Evolutionary conservation across 306 rosid species (phyloP).

Genomic region (Pterocarpus santalinus): DNA sequence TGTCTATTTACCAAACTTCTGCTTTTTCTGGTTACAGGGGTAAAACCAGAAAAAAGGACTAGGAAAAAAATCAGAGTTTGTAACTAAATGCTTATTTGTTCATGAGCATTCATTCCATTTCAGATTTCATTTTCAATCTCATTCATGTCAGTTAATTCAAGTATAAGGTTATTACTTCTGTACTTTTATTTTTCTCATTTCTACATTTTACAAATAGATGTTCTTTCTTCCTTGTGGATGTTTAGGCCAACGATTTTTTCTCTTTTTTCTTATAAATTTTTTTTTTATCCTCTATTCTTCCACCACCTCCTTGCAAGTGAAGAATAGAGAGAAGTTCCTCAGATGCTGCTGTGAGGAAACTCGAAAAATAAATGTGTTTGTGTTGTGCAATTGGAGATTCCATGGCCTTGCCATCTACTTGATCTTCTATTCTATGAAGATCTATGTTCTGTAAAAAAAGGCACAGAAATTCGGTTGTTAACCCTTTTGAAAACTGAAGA

Average conservation of each 20-base stretch:
- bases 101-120: constrained; percentile 23
- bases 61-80: constrained; percentile 21
- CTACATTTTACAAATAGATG: not conserved
- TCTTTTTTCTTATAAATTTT: not conserved
- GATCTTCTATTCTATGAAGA: constrained; percentile 32
- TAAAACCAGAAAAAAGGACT: constrained; percentile 7
- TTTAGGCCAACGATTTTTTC: not conserved
- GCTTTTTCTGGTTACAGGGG: constrained; percentile 36
- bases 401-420: constrained; percentile 36
- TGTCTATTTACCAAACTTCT: constrained; percentile 28
- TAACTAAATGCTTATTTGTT: constrained; percentile 17
- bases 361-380: constrained; percentile 13
- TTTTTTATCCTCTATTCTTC: constrained; percentile 1
- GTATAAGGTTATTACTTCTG: not conserved
- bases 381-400: constrained; percentile 42
- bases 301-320: constrained; percentile 12
- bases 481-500: constrained; percentile 31
- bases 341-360: constrained; percentile 24
- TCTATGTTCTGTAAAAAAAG: constrained; percentile 44
- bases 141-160: constrained; percentile 10
- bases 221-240: not conserved
- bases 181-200: not conserved
- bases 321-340: not conserved
- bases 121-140: constrained; percentile 28
- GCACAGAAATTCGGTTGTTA: not conserved